Evolutionary conservation across 495 filamentous ascomycete genomes (phyloP).

Genomic region (Xanthoparmelia taractica): DNA sequence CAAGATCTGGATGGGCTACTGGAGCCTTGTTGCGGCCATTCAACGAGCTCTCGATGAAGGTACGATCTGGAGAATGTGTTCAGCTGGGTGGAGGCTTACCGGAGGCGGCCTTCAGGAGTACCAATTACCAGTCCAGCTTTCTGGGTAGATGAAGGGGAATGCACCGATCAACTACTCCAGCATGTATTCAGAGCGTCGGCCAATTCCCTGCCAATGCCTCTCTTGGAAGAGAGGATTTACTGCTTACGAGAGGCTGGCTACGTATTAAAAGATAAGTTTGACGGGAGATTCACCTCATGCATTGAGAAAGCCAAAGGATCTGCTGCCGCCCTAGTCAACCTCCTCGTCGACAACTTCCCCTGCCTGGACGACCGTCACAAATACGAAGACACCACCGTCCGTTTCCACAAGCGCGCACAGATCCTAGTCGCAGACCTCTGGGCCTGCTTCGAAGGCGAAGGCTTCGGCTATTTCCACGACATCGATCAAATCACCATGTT

Average conservation of each 20-base stretch:
- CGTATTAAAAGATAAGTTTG: constrained; percentile 78
- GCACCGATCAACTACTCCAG: constrained; percentile 61
- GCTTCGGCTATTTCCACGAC: constrained; percentile 77
- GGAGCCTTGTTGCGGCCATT: constrained; percentile 82
- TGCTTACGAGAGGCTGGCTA: constrained; percentile 81
- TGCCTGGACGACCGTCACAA: constrained; percentile 77
- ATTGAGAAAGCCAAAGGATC: constrained; percentile 70
- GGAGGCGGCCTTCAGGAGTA: constrained; percentile 38
- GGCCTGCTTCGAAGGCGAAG: constrained; percentile 81
- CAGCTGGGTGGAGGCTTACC: constrained; percentile 1
- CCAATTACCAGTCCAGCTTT: constrained; percentile 84
- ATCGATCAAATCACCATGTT: constrained; percentile 98
- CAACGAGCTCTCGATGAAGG: constrained; percentile 83
- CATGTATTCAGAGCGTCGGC: constrained; percentile 83
- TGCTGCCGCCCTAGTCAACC: constrained; percentile 74
- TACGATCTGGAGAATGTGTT: background rate
- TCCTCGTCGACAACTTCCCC: constrained; percentile 67
- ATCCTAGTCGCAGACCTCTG: constrained; percentile 92
- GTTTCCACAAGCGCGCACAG: constrained; percentile 87
- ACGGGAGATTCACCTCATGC: constrained; percentile 64
- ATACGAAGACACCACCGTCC: constrained; percentile 67
- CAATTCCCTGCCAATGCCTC: constrained; percentile 78
- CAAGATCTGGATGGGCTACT: constrained; percentile 85
- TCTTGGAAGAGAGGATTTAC: constrained; percentile 67
- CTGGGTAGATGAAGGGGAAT: constrained; percentile 72